Conservation (phyloP, 2,329 filamentous ascomycete species). For the Trichoderma atroviride region DNA sequence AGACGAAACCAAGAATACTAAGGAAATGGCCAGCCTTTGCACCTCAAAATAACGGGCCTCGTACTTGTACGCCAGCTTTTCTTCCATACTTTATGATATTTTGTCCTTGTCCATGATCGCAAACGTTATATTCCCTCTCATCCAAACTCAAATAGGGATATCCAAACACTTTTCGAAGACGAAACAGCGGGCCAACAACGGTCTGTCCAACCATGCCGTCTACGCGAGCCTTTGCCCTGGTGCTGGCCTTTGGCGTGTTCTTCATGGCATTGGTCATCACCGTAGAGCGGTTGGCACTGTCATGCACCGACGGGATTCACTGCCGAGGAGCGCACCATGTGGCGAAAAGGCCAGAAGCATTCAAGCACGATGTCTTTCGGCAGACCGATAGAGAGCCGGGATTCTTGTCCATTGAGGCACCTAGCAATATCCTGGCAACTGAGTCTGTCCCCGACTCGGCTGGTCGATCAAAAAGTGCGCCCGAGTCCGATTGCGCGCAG, state of each 20-base stretch:
- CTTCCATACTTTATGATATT: background rate
- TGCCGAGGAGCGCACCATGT: background rate
- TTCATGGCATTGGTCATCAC: slow-evolving; percentile 40
- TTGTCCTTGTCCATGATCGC: background rate
- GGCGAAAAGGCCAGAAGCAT: background rate
- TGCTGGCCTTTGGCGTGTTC: slow-evolving; percentile 36
- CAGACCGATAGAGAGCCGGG: too few relatives aligned
- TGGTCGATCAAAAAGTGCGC: background rate
- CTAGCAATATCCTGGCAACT: background rate
- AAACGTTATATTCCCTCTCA: background rate
- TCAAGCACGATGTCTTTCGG: background rate
- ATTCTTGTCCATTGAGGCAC: background rate
- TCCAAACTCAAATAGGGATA: background rate
- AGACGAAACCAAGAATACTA: background rate
- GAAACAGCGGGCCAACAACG: background rate
- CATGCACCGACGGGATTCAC: slow-evolving; percentile 29
- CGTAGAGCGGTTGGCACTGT: slow-evolving; percentile 37
- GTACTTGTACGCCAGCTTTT: background rate
- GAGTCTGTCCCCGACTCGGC: background rate
- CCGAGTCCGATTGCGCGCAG: slow-evolving; percentile 39
- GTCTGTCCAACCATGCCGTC: slow-evolving; percentile 35
- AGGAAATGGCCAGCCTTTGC: background rate
- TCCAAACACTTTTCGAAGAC: too few relatives aligned
- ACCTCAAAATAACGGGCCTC: background rate
- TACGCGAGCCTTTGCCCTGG: slow-evolving; percentile 35